A percentile compares a stretch with the other conserved stretches of the same genome.
phyloP scores from a whole-genome alignment of 225 moss, liverwort and hornwort species.

The Sphagnum tenellum region DNA sequence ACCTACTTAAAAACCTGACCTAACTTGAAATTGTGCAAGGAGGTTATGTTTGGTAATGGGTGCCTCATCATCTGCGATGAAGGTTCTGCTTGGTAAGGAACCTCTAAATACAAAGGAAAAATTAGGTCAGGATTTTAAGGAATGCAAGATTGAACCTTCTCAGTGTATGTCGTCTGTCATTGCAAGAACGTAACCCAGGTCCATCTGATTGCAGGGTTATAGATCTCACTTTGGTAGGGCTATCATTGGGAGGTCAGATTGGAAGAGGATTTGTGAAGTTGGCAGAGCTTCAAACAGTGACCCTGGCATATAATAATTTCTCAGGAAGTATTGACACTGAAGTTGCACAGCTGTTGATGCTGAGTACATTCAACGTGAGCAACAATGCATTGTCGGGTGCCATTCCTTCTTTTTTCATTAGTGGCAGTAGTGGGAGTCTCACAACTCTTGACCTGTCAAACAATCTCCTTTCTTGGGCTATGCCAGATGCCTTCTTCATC shows the following conservation, averaged over 20 bases:
- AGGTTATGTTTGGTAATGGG: too few species aligned
- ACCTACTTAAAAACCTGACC: too few species aligned
- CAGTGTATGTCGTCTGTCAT: not conserved
- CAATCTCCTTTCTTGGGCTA: constrained; percentile 58
- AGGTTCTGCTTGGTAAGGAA: too few species aligned
- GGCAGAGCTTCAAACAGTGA: constrained; percentile 62
- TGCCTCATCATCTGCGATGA: too few species aligned
- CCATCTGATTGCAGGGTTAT: constrained; percentile 39
- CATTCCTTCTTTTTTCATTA: constrained; percentile 38
- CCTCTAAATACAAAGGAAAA: too few species aligned
- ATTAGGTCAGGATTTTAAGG: too few species aligned
- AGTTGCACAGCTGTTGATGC: constrained; percentile 45
- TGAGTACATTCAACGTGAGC: constrained; percentile 65
- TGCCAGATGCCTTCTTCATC: constrained; percentile 57
- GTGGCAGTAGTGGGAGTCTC: constrained; percentile 39
- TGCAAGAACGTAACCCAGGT: not conserved
- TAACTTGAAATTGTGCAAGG: too few species aligned
- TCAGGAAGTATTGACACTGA: constrained; percentile 54
- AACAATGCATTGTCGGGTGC: constrained; percentile 68
- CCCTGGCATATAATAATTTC: constrained; percentile 68
- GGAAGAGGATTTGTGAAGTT: constrained; percentile 74
- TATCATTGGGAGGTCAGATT: constrained; percentile 71
- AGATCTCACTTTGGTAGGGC: constrained; percentile 53
- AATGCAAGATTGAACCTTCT: not conserved
- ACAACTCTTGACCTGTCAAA: constrained; percentile 65